Evolutionary conservation across 202 grass and related monocot genomes (phyloP).

Genomic region (Zoysia matrella): DNA sequence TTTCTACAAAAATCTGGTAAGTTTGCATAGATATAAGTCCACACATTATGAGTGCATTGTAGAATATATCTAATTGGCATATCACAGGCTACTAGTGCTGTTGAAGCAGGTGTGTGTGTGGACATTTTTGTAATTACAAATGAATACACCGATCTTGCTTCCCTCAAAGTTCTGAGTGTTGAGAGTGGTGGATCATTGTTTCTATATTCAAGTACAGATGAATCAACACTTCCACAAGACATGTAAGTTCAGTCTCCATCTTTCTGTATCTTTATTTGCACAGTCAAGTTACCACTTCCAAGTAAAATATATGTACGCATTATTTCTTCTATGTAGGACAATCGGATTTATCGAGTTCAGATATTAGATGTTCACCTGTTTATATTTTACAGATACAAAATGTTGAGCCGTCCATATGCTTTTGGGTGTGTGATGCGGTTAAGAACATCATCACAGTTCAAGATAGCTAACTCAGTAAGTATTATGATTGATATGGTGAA

Average conservation of each 20-base stretch:
- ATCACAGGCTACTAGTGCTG: conserved; percentile 85
- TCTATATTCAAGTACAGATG: conserved; percentile 76
- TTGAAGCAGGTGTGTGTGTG: conserved; percentile 85
- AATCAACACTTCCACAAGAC: conserved; percentile 82
- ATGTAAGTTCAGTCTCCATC: conserved; percentile 55
- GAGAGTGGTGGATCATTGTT: conserved; percentile 78
- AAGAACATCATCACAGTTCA: conserved; percentile 82
- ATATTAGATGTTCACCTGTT: neutral
- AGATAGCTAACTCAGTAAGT: conserved; percentile 67
- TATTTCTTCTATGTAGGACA: conserved; percentile 9
- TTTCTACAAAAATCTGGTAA: conserved; percentile 82
- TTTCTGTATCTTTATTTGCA: conserved; percentile 32
- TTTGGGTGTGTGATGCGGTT: conserved; percentile 77
- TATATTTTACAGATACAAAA: conserved; percentile 59
- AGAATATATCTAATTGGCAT: conserved; percentile 65
- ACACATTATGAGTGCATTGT: conserved; percentile 37
- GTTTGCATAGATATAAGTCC: conserved; percentile 34
- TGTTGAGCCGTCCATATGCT: conserved; percentile 73
- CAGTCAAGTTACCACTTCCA: conserved; percentile 20
- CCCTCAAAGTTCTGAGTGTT: conserved; percentile 70
- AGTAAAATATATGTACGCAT: conserved; percentile 15
- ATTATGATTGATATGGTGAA: conserved; percentile 30
- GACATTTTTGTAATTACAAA: conserved; percentile 81
- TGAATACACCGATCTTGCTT: conserved; percentile 78
- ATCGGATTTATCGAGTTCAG: conserved; percentile 1